Evolutionary conservation across 1,139 yeast species (phyloP).

Genomic region (Kodamaea alishanica): DNA sequence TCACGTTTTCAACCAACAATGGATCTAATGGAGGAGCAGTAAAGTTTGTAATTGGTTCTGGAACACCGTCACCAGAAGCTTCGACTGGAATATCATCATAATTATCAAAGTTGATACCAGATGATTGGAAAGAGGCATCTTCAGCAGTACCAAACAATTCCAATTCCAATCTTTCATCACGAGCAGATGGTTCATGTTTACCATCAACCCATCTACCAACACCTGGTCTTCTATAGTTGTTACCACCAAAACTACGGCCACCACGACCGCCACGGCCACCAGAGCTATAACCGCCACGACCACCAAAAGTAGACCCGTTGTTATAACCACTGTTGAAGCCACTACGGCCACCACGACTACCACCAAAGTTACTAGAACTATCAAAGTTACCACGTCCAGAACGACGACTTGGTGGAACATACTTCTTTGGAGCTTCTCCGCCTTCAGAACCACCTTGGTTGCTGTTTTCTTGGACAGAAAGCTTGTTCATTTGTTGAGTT

Average conservation of each 20-base stretch:
- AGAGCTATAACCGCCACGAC: conserved; percentile 21
- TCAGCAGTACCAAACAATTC: conserved; percentile 87
- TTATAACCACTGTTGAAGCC: conserved; percentile 22
- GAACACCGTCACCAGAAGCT: conserved; percentile 93
- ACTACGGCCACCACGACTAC: conserved; percentile 23
- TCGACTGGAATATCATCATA: conserved; percentile 98
- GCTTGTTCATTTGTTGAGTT: conserved; percentile 43
- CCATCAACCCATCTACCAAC: conserved; percentile 85
- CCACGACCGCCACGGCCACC: conserved; percentile 14
- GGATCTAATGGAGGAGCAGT: conserved; percentile 90
- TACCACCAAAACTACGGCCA: conserved; percentile 23
- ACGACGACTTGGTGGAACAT: conserved; percentile 11
- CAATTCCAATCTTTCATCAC: conserved; percentile 65
- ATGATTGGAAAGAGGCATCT: conserved; percentile 78
- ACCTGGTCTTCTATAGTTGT: conserved; percentile 36
- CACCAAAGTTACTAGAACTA: conserved; percentile 11
- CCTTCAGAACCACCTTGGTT: conserved; percentile 14
- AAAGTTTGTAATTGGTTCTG: conserved; percentile 86
- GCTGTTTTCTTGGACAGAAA: conserved; percentile 31
- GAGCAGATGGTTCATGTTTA: conserved; percentile 78
- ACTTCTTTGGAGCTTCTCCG: conserved; percentile 11
- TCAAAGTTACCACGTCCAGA: conserved; percentile 10
- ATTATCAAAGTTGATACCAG: conserved; percentile 97
- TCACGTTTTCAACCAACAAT: conserved; percentile 82
- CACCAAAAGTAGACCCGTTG: conserved; percentile 16